Evolutionary conservation across 2,329 filamentous ascomycete genomes (phyloP), one percentile per base, ranked within the genome.

Genomic region (Diplodia corticola): DNA sequence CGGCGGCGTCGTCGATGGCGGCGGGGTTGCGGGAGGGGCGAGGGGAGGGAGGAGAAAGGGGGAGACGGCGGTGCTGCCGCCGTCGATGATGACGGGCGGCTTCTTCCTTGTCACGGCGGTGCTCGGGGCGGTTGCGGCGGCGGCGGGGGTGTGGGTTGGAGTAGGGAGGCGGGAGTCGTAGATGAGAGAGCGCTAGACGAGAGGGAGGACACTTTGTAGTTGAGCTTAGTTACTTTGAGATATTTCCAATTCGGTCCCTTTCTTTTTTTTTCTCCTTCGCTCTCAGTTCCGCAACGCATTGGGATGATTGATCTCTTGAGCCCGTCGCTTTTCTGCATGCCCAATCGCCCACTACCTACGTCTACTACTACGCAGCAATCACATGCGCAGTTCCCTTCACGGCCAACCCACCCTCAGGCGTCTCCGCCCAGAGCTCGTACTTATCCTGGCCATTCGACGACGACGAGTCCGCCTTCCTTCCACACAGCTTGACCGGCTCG

Each of bases 401-500:
- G 46, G 80, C 80, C 61, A 82, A 73, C 26, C 76, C 69, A 71
- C 79, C 75, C 71, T 78, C 74, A 7, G 74, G 76, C 15, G 74
- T 79, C 72, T 80, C 76, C 64, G 75, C 78, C 78, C 76, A 81
- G 67, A 79, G 70, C 68, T 80, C 72, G 66, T 75, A 77, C 71
- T 77, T 79, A 7, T 63, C 66, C 20, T 77, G 77, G 2, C 57
- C 57, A 22, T 49, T 49, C 44, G 40, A 6, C 1, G 33, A 2
- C 6, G 35, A 44, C 17, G 50, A 24, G 60, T 69, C 70, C 12
- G 73, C 80, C 66, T 77, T 81, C 68, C 85, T 84, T 15, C 89
- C 84, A 72, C 91, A 94, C 4, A 97, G 82, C 33, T 78, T 86
- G 78, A 96, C 82, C 60, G 84, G 77, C 76, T 95, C 90, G 50